Conservation (phyloP, 768 basidiomycete genomes). For the Lentinula raphanica region DNA sequence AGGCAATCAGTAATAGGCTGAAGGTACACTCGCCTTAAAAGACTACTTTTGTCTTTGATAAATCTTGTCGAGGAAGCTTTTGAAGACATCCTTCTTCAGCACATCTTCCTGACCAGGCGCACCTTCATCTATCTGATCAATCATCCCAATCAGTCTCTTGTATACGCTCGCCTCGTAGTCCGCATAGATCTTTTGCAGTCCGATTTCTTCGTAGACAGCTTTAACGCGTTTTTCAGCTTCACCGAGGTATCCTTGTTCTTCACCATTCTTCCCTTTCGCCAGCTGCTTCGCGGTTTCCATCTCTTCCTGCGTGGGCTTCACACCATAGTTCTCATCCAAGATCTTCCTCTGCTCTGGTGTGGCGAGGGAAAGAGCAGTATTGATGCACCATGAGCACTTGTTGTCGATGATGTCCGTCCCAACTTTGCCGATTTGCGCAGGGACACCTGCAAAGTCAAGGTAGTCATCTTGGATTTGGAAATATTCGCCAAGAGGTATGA, state of each 20-base stretch:
- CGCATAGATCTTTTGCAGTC: slow-evolving; percentile 60
- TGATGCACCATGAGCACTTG: slow-evolving; percentile 98
- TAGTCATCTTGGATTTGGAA: slow-evolving; percentile 99
- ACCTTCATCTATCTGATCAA: slow-evolving; percentile 60
- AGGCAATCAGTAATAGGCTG: too few relatives aligned
- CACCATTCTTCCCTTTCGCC: slow-evolving; percentile 3
- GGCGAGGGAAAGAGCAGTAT: slow-evolving; percentile 67
- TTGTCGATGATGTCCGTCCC: slow-evolving; percentile 99
- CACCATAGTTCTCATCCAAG: slow-evolving; percentile 53
- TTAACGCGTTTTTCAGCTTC: slow-evolving; percentile 37
- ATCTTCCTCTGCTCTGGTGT: slow-evolving; percentile 50
- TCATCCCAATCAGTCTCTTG: slow-evolving; percentile 57
- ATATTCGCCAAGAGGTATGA: slow-evolving; percentile 92
- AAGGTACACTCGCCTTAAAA: not conserved
- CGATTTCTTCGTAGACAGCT: slow-evolving; percentile 66
- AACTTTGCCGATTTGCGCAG: slow-evolving; percentile 67
- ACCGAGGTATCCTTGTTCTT: slow-evolving; percentile 8
- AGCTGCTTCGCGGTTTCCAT: slow-evolving; percentile 8
- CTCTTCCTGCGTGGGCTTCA: slow-evolving; percentile 52
- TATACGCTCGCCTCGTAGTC: slow-evolving; percentile 79
- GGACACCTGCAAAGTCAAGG: slow-evolving; percentile 86
- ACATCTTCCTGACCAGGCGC: slow-evolving; percentile 27
- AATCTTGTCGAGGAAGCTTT: slow-evolving; percentile 85
- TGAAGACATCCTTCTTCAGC: slow-evolving; percentile 68
- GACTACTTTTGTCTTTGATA: slow-evolving; percentile 53